Evolutionary conservation across 2,329 filamentous ascomycete genomes (phyloP), one percentile per base, ranked within the genome.

Genomic region (Talaromyces rugulosus): DNA sequence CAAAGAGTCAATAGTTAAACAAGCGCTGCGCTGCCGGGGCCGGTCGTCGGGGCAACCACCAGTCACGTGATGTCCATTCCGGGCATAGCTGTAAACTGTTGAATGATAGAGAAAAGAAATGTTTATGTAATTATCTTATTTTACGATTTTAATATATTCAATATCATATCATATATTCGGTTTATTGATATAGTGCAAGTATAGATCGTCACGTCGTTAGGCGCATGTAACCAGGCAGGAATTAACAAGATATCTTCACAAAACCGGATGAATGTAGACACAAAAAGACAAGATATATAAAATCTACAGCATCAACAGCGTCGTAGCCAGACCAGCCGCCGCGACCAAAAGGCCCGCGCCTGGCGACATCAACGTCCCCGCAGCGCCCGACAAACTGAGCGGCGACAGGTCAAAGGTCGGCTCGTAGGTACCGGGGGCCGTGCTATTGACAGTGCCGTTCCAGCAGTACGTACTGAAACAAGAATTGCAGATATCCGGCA

Each of bases 401-500:
- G 40, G 16, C 4, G 27, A 30, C 56, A 16, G 18, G n/a, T 56
- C 55, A 52, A 58, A 56, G 11, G 53, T 62, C 1, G 84, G 83
- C 27, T 79, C 72, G 63, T 82, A 86, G 0, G 65, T 62, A 1
- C 69, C 64, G 0, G 75, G 73, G 5, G 63, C 66, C 0, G 77
- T 78, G 47, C 70, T 75, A 50, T 83, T 77, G 6, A 78, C 62
- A 1, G 85, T 90, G n/a, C 95, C 95, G 73, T 97, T 85, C 95
- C 95, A 99, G 83, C 95, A 99, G 79, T 97, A 97, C 23, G 80
- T 76, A 12, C 80, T 67, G 75, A 97, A 98, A 79, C 95, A 99
- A 56, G 82, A 70, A 51, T 78, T 81, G 79, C 95, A 99, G 9
- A 85, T 86, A 0, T 83, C 81, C 0, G 94, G 94, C 1, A 93